Percentiles rank a stretch among this genome's conserved stretches.
These are phyloP conservation scores for Mikania micrantha DNA, from an alignment of 129 eudicot genomes.

Conservation along the genomic window DNA sequence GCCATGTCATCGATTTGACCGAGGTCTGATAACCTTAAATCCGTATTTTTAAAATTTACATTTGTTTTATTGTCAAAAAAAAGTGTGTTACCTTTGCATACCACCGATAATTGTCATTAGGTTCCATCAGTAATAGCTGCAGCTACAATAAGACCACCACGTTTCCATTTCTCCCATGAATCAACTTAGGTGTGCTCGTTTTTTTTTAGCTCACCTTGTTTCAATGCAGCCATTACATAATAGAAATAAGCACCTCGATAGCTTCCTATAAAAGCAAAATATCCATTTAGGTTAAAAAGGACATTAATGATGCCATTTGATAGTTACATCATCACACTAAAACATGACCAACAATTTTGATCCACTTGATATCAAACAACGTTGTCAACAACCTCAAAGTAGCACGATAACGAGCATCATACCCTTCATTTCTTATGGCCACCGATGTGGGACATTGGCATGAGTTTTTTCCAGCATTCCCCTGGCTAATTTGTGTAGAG, in stretches of 20 bases:
- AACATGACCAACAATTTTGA: slow-evolving; percentile 49
- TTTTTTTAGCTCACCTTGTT: slow-evolving; percentile 43
- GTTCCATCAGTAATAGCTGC: slow-evolving; percentile 98
- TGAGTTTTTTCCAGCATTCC: background rate
- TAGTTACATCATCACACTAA: background rate
- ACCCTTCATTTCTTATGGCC: slow-evolving; percentile 31
- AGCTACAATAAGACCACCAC: slow-evolving; percentile 93
- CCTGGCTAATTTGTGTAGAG: background rate
- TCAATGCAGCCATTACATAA: slow-evolving; percentile 76
- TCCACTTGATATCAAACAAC: slow-evolving; percentile 88
- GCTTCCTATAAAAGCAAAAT: slow-evolving; percentile 60
- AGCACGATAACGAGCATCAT: slow-evolving; percentile 93
- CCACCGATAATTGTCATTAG: slow-evolving; percentile 91
- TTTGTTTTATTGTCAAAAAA: background rate
- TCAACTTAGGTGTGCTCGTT: slow-evolving; percentile 40
- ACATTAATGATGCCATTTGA: background rate
- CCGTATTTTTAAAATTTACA: background rate
- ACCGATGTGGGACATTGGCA: background rate
- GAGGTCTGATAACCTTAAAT: background rate
- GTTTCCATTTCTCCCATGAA: slow-evolving; percentile 79
- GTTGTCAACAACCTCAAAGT: slow-evolving; percentile 87
- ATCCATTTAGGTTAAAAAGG: background rate
- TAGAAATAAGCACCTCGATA: slow-evolving; percentile 75
- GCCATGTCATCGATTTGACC: background rate
- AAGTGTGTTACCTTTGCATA: slow-evolving; percentile 14